Conservation (phyloP, 805 yeast genomes). For the Komagataella pastoris region DNA sequence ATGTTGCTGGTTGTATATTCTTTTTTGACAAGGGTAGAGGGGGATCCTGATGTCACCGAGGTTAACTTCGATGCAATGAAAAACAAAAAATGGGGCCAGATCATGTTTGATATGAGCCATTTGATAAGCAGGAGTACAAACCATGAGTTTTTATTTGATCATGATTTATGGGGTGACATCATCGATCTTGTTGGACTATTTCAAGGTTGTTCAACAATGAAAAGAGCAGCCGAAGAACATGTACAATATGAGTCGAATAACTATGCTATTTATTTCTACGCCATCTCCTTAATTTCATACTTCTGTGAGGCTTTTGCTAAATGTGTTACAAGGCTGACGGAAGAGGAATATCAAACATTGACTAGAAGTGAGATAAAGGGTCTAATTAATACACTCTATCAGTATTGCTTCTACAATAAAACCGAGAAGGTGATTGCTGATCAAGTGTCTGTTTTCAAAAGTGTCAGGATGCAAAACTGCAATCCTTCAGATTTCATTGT, state of each 20-base stretch:
- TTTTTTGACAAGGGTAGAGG: constrained; percentile 39
- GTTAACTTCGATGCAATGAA: constrained; percentile 33
- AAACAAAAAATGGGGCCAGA: constrained; percentile 66
- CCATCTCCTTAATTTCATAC: constrained; percentile 53
- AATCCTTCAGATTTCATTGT: constrained; percentile 6
- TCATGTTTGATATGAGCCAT: constrained; percentile 69
- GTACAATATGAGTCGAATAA: constrained; percentile 86
- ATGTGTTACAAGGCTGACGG: constrained; percentile 18
- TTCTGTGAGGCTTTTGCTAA: constrained; percentile 41
- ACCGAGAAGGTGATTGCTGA: constrained; percentile 2
- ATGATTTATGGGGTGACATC: constrained; percentile 40
- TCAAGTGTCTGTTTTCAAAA: constrained; percentile 6
- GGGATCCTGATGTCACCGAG: constrained; percentile 22
- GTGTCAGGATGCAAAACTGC: neutral
- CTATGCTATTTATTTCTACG: constrained; percentile 60
- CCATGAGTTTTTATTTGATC: constrained; percentile 29
- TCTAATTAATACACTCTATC: neutral
- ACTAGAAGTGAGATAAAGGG: neutral
- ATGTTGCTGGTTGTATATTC: constrained; percentile 52
- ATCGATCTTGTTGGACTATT: constrained; percentile 55
- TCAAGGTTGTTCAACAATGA: constrained; percentile 66
- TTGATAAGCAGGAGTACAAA: constrained; percentile 57
- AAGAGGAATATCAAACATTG: neutral
- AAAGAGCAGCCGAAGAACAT: constrained; percentile 66
- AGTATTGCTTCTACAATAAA: neutral